Conservation (phyloP, 495 filamentous ascomycete genomes). For the Tuber borchii region DNA sequence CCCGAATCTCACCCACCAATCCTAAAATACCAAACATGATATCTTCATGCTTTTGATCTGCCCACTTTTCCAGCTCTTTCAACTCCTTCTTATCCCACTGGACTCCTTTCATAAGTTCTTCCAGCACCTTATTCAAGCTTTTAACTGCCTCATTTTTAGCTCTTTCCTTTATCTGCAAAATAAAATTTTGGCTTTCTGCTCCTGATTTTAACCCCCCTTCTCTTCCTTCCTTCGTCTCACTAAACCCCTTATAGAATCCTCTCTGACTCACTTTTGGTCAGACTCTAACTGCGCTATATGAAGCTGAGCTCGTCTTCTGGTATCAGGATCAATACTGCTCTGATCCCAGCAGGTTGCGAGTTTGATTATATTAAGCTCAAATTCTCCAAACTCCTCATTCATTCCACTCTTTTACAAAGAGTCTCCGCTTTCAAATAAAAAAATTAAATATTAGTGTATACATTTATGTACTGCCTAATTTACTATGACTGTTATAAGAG, state of each 20-base stretch:
- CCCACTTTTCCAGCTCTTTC: no score
- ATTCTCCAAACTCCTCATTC: background rate
- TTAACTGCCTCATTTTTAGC: background rate
- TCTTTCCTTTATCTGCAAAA: no score
- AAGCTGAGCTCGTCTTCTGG: background rate
- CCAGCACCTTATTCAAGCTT: background rate
- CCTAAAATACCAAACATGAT: background rate
- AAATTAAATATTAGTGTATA: background rate
- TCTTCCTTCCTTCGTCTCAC: background rate
- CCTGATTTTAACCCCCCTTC: background rate
- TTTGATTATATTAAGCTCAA: background rate
- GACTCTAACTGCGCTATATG: background rate
- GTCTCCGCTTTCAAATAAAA: background rate
- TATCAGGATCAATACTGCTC: background rate
- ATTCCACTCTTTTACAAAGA: background rate
- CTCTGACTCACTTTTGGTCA: background rate
- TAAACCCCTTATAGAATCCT: background rate
- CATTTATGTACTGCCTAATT: background rate
- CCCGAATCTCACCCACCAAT: background rate
- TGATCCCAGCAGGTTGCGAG: background rate
- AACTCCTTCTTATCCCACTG: background rate
- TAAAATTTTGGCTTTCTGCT: background rate
- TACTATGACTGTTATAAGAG: background rate
- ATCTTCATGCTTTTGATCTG: no score
- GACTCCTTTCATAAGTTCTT: no score